Base-by-base conservation (phyloP, 1,284 basidiomycete species). In the Taiwanofungus camphoratus region DNA sequence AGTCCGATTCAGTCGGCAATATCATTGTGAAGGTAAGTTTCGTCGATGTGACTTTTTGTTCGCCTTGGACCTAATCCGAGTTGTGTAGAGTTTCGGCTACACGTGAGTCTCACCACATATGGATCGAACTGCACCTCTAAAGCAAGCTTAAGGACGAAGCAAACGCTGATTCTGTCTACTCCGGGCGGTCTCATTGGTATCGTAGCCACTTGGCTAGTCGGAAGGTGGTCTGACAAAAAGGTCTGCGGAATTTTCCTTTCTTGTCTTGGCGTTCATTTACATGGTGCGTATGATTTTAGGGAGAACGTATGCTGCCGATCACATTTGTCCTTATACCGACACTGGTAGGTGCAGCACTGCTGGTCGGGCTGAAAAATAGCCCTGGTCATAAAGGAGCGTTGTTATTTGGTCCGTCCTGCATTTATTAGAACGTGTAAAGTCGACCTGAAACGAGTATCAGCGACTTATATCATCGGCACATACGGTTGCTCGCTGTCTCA, bases 161-260 rank as follows among this genome's bases (percentile, higher is more conserved):
- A 82, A 51, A 75, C 81, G 0, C 61, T 85, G 18, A 82, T 84
- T 33, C 57, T 83, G 11, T 71, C 72, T 2, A 77, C 80, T 0
- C 82, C 81, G 5, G 70, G 62, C n/a, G 82, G 82, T 2, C 63
- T 60, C 2, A 62, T 84, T 35, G 71, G 66, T 3, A 63, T 76
- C 0, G 40, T 63, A 2, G 78, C 65, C 42, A 72, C 76, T 0
- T 51, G 82, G 6, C 54, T 71, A 6, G 77, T 76, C 48, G 80
- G 80, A 4, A 82, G 75, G 72, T 79, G 77, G 53, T 79, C 80
- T 0, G 82, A 83, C 52, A 76, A 67, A 54, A 78, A 73, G 69
- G 78, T 76, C 46, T 22, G 22, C n/a, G 4, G 18, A 3, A 36
- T 3, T 8, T 31, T 5, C 16, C 23, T 32, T 4, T 15, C 35